Conservation (phyloP, 768 basidiomycete genomes). For the Gymnopilus junonius region DNA sequence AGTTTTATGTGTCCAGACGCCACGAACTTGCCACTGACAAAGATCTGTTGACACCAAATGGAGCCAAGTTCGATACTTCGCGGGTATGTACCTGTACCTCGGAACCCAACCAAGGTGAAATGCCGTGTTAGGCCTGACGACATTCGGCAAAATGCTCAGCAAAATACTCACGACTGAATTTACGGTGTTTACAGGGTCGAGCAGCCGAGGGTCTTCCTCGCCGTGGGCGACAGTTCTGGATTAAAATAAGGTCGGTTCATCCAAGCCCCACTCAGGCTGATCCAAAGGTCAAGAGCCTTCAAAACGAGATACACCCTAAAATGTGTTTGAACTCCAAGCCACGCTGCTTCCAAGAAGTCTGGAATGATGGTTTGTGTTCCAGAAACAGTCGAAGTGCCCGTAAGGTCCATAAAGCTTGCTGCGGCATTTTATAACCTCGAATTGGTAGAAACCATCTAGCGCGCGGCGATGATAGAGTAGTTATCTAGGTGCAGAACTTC, state of each 20-base stretch:
- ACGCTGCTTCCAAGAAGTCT: neutral
- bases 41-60: neutral
- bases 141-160: neutral
- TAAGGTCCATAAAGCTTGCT: neutral
- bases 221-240: neutral
- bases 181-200: constrained; percentile 2
- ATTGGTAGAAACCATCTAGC: too few relatives aligned
- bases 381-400: neutral
- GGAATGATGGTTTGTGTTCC: neutral
- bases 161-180: neutral
- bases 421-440: too few relatives aligned
- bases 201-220: neutral
- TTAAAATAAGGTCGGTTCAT: neutral
- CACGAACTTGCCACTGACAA: neutral
- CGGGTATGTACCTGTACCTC: neutral
- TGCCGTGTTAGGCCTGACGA: neutral
- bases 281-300: neutral
- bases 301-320: neutral
- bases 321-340: neutral
- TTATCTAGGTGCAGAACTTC: too few relatives aligned
- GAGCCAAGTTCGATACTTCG: neutral
- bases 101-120: too few relatives aligned
- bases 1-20: neutral
- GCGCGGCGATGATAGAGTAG: too few relatives aligned
- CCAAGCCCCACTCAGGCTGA: neutral